Evolutionary conservation across 768 basidiomycete species (phyloP), one percentile per base, ranked within the genome.

Genomic region (Psilocybe sp.): DNA sequence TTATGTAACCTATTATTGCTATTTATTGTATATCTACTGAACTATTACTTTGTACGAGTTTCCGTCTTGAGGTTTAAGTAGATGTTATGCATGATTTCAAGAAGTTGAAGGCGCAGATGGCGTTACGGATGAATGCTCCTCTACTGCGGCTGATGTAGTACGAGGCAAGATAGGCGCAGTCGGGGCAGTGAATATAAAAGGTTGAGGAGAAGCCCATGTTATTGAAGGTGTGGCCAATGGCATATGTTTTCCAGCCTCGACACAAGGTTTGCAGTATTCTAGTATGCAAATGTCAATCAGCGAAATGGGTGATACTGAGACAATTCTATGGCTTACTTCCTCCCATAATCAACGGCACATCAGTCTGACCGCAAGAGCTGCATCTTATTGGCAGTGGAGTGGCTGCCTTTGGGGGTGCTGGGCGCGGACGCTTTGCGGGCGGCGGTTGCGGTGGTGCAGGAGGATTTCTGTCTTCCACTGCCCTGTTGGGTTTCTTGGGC

Each of bases 271-370:
- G 66, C 87, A 89, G 60, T 76, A 88, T 51, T 83, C 87, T 89
- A 46, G 3, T 46, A 40, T 38, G 16, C 45, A 9, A 42, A 42
- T 42, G 16, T 23, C 33, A 35, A 12, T 37, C 4, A 35, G 15
- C 40, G 12, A 19, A 10, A 5, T 8, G 15, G 33, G 40, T 10
- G 16, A 19, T 35, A 45, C 10, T 34, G 28, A 15, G 40, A 7
- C 6, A 44, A 44, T 28, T 28, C 7, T 3, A 47, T 5, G 19
- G 76, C 87, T 75, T 56, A 89, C 88, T 76, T 37, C 87, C 88
- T 50, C 86, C 86, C 62, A 84, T 73, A 46, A 89, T 79, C n/a
- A 90, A 71, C 6, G 88, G 88, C 12, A 89, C 87, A 59, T 87
- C 84, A 13, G 76, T 79, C 61, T 80, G 76, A 39, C 78, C 77